Percentiles rank a stretch among this genome's conserved stretches.
These are phyloP conservation scores for Arabidopsis hybrid DNA, from an alignment of 441 rosid genomes.

Conservation along the genomic window DNA sequence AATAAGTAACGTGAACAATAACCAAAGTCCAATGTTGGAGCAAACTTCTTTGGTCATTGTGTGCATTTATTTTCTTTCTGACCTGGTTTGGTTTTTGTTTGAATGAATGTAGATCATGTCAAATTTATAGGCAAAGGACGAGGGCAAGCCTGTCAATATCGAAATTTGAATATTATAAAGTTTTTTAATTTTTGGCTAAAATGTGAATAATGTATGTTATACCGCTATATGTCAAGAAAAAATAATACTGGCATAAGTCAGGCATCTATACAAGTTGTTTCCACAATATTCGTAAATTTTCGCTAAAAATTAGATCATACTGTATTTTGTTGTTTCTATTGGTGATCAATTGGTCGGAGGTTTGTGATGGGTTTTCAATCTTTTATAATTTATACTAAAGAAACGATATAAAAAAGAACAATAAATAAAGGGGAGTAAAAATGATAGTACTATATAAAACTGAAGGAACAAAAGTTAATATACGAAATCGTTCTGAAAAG, in stretches of 20 bases:
- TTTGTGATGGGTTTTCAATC: too few species aligned
- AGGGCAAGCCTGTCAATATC: constrained; percentile 40
- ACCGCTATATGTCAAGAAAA: constrained; percentile 23
- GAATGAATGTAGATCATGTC: constrained; percentile 7
- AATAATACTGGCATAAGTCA: constrained; percentile 20
- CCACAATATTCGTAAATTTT: neutral
- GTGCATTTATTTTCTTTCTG: neutral
- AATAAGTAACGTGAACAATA: constrained; percentile 44
- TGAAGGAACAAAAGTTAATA: neutral
- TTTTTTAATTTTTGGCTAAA: neutral
- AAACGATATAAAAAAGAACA: neutral
- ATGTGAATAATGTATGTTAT: constrained; percentile 17
- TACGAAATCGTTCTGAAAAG: neutral
- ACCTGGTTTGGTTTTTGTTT: constrained; percentile 10
- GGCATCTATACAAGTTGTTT: constrained; percentile 27
- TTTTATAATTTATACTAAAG: neutral
- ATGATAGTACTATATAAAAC: neutral
- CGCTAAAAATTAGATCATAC: neutral
- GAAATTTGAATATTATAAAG: constrained; percentile 7
- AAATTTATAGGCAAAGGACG: constrained; percentile 34
- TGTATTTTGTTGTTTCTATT: neutral
- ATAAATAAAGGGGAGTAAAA: neutral
- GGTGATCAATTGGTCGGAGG: neutral
- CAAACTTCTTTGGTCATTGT: constrained; percentile 41
- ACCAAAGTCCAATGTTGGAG: constrained; percentile 33